Evolutionary conservation across 1,284 basidiomycete genomes (phyloP).

Genomic region (Sporisorium iseilematis-ciliati): DNA sequence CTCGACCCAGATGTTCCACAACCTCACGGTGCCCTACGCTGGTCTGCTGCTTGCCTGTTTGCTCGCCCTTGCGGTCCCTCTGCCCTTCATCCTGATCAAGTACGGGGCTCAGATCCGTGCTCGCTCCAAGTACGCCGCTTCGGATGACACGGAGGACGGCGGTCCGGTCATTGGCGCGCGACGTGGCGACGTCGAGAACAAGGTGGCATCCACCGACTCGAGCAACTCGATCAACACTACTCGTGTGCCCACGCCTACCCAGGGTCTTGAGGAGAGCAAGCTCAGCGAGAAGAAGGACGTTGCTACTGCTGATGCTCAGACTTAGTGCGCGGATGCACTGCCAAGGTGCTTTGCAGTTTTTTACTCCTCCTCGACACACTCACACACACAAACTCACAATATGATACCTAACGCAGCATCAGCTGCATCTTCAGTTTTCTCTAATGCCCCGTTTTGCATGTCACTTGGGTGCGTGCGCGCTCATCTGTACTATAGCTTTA

Average conservation of each 20-base stretch:
- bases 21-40: conserved; percentile 50
- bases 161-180: conserved; percentile 48
- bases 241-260: conserved; percentile 35
- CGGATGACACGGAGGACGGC: conserved; percentile 37
- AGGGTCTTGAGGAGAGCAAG: conserved; percentile 28
- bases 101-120: conserved; percentile 57
- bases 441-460: neutral
- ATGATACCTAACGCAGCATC: conserved; percentile 18
- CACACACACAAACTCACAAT: no score
- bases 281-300: conserved; percentile 17
- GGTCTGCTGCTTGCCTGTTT: conserved; percentile 55
- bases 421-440: neutral
- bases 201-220: conserved; percentile 17
- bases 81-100: conserved; percentile 58
- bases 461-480: neutral
- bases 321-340: neutral
- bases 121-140: conserved; percentile 57
- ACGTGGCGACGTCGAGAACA: conserved; percentile 43
- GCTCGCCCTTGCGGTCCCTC: conserved; percentile 49
- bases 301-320: conserved; percentile 15
- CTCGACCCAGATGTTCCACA: conserved; percentile 61
- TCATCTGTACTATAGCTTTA: conserved; percentile 15
- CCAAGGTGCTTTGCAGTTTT: neutral
- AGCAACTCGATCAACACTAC: conserved; percentile 28
- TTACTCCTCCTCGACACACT: no score